Evolutionary conservation across 257 asterid genomes (phyloP), one percentile per base, ranked within the genome.

Genomic region (Gardenia jasminoides): DNA sequence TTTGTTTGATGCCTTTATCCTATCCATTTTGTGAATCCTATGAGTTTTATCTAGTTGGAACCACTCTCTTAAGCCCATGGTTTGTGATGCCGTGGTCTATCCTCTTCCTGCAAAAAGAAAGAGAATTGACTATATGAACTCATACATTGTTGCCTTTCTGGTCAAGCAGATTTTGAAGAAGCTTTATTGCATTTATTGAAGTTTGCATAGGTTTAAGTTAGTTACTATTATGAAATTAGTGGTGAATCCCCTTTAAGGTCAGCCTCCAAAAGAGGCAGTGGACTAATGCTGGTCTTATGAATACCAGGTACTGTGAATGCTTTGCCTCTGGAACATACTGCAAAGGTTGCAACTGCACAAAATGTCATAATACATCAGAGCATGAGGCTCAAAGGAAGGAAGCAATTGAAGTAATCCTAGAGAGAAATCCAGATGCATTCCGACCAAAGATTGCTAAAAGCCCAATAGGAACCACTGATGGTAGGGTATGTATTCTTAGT

Each of bases 301-400:
- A 80, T 67, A 61, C 76, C 90, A 92, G 96, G 91, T 91, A 91
- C 80, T 92, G 96, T 75, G 97, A 90, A 77, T 91, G 96, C 85
- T 92, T 92, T 87, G 85, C 96, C 39, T 81, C 87, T 75, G 93
- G 96, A 78, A 75, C 39, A 66, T 89, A 85, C 78, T 92, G 97
- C 67, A 87, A 90, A 82, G 92, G 92, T 62, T 92, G 97, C 82
- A 87, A 86, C 80, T 91, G 97, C 85, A 39, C 72, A 50, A 85
- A 87, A 59, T 91, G 96, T 81, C 81, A 82, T 87, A 91, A 92
- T 80, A 87, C 68, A 66, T 33, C 79, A 70, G 89, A 84, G 66
- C 69, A 83, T 41, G 96, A 89, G 78, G 88, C 78, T 28, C 83
- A 80, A 46, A 88, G 96, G 84, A 86, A 83, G 76, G 90, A 66